Evolutionary conservation across 129 eudicot genomes (phyloP), one percentile per base, ranked within the genome.

Genomic region (Tagetes patula): DNA sequence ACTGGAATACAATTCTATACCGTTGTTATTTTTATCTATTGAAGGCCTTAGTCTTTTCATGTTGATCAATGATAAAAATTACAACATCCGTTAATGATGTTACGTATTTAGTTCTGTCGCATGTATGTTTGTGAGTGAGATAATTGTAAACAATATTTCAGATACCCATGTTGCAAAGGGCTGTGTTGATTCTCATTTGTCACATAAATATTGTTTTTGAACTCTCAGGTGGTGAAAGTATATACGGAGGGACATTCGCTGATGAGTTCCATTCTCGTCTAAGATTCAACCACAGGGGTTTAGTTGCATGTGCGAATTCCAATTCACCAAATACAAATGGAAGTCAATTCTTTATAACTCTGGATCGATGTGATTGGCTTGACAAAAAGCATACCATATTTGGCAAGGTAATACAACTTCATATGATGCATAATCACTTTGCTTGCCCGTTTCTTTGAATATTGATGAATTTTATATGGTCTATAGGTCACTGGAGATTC

Each of bases 281-380:
- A 81, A 81, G 96, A 72, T 93, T 93, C 85, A 93, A 79, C 64
- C 98, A 90, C 75, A 81, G 98, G 85, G 98, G 98, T 38, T 50
- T 93, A 82, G 88, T 93, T 62, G 98, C 98, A 13, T 87, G 96
- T 75, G 96, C 96, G 30, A 89, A 87, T 77, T 48, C 93, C 75
- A 91, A 89, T 60, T 6, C 87, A 48, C 87, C 92, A 53, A 82
- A 89, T 83, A 84, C 98, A 62, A 93, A 93, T 71, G 98, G 92
- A 67, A 93, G 98, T 79, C 98, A 93, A 70, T 93, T 93, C 84
- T 93, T 93, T 75, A 84, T 93, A 13, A 82, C 98, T 11, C 79
- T 93, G 49, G 98, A 93, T 77, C 96, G 96, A 53, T 89, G 98
- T 82, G 98, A 93, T 73, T 93, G 96, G 96, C 92, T 93, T 77